Evolutionary conservation across 1,139 yeast genomes (phyloP).

Genomic region (Zygosaccharomyces pseudobailii): DNA sequence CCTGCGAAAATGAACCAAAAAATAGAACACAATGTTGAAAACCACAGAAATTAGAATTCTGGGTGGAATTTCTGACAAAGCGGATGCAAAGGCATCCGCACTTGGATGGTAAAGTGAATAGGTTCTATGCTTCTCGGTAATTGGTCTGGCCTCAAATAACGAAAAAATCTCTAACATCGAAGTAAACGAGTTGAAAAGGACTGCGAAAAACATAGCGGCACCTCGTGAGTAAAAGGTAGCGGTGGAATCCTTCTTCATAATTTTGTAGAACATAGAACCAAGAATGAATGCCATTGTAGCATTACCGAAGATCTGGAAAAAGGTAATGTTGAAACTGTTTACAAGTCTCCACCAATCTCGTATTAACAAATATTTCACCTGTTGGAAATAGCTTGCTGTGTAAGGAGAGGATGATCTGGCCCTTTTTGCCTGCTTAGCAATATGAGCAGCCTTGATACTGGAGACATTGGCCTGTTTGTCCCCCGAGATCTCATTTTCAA

Average conservation of each 20-base stretch:
- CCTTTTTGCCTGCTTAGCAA: slow-evolving; percentile 49
- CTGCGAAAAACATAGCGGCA: slow-evolving; percentile 62
- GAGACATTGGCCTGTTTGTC: slow-evolving; percentile 13
- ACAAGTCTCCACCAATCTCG: slow-evolving; percentile 53
- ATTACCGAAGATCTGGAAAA: slow-evolving; percentile 53
- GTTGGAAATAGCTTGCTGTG: slow-evolving; percentile 52
- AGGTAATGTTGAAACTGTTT: slow-evolving; percentile 59
- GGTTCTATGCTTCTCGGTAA: slow-evolving; percentile 64
- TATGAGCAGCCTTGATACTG: slow-evolving; percentile 43
- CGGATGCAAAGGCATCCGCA: slow-evolving; percentile 60
- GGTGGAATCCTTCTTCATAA: slow-evolving; percentile 38
- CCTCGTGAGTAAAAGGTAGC: slow-evolving; percentile 54
- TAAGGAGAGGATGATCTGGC: slow-evolving; percentile 48
- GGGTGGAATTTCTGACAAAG: slow-evolving; percentile 55
- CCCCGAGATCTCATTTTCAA: slow-evolving; percentile 34
- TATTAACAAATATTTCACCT: slow-evolving; percentile 47
- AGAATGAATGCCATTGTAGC: slow-evolving; percentile 55
- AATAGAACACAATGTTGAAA: slow-evolving; percentile 54
- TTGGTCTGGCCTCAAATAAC: slow-evolving; percentile 58
- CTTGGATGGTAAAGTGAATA: slow-evolving; percentile 65
- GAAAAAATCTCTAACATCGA: slow-evolving; percentile 61
- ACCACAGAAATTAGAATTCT: slow-evolving; percentile 45
- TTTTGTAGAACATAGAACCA: slow-evolving; percentile 61
- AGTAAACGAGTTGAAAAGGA: slow-evolving; percentile 62
- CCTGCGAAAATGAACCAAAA: slow-evolving; percentile 55